Evolutionary conservation across 23 red algal species (phyloP).

Genomic region (Gracilariopsis chorda): DNA sequence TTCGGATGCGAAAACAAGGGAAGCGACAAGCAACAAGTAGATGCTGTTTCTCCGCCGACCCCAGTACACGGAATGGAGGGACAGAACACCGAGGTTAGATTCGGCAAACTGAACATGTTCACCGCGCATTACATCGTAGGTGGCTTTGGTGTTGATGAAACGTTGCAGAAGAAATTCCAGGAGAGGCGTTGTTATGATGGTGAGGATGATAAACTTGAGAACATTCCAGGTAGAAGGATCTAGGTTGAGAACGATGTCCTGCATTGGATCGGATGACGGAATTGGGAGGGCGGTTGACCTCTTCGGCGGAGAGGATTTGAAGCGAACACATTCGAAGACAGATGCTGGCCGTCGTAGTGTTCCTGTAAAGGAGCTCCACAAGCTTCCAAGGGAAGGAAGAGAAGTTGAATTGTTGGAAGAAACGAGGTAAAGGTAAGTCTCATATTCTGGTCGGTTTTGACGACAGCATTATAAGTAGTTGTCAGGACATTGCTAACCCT

Average conservation of each 20-base stretch:
- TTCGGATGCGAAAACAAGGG: not conserved
- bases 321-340: too few relatives aligned
- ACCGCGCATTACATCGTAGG: not conserved
- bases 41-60: not conserved
- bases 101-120: not conserved
- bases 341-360: too few relatives aligned
- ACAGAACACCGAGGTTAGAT: not conserved
- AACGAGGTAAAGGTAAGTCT: not conserved
- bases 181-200: not conserved
- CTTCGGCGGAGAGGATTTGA: not conserved
- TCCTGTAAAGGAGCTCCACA: too few relatives aligned
- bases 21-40: not conserved
- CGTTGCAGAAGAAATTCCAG: not conserved
- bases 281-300: not conserved
- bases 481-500: too few relatives aligned
- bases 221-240: not conserved
- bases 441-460: too few relatives aligned
- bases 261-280: not conserved
- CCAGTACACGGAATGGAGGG: not conserved
- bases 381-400: too few relatives aligned
- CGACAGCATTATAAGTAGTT: too few relatives aligned
- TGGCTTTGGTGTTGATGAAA: not conserved
- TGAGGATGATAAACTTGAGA: slow-evolving; percentile 2
- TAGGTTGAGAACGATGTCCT: not conserved
- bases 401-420: not conserved